Evolutionary conservation across 139 green algal genomes (phyloP).

Genomic region (Chara braunii): DNA sequence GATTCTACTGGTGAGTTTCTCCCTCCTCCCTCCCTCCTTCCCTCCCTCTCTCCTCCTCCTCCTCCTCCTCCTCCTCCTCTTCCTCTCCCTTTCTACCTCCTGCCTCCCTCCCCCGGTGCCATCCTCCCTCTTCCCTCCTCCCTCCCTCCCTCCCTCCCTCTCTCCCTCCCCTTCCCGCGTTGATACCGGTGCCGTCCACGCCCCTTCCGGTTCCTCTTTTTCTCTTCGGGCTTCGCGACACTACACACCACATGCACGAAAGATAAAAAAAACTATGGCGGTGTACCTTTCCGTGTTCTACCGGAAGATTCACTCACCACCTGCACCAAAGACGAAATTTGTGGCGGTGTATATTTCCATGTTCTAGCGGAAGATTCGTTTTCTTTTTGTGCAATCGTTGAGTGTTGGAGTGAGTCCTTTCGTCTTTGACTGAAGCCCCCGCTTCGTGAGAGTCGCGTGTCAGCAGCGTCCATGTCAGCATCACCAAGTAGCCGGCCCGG

Average conservation of each 20-base stretch:
- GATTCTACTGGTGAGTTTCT: slow-evolving; percentile 48
- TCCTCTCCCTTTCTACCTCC: not conserved
- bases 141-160: not conserved
- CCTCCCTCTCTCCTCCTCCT: not conserved
- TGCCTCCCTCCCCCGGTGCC: not conserved
- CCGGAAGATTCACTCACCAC: too few relatives aligned
- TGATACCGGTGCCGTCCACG: not conserved
- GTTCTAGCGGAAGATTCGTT: too few relatives aligned
- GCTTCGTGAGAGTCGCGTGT: too few relatives aligned
- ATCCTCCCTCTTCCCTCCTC: not conserved
- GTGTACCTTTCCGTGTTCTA: too few relatives aligned
- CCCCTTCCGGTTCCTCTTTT: not conserved
- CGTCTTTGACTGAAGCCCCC: too few relatives aligned
- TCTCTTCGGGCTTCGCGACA: not conserved
- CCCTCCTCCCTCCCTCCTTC: slow-evolving; percentile 6
- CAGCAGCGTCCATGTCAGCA: too few relatives aligned
- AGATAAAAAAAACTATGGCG: too few relatives aligned
- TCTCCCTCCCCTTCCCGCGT: not conserved
- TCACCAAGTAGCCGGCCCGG: too few relatives aligned
- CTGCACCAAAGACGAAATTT: too few relatives aligned
- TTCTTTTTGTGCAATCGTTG: too few relatives aligned
- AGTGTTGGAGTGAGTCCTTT: too few relatives aligned
- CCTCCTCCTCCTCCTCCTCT: not conserved
- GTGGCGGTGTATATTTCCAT: too few relatives aligned
- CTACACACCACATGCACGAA: not conserved